phyloP scores from a whole-genome alignment of 345 rosid species.

The Syzygium grande region DNA sequence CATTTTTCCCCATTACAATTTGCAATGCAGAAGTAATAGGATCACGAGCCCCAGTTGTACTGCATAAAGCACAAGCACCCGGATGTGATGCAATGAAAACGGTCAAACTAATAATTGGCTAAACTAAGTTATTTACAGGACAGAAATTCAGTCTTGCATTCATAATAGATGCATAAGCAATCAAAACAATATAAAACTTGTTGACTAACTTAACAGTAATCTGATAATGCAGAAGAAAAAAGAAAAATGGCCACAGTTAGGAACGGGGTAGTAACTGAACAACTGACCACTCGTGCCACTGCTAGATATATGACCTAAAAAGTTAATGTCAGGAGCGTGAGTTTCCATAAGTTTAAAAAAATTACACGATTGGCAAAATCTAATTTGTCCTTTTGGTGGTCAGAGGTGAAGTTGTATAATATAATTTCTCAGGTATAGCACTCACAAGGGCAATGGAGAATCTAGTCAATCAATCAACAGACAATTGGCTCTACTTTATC shows the following conservation, averaged over 20 bases:
- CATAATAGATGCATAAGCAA: no score
- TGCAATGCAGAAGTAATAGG: slow-evolving; percentile 88
- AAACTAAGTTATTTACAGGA: not conserved
- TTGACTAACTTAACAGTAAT: not conserved
- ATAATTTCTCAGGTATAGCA: not conserved
- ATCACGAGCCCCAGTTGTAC: slow-evolving; percentile 95
- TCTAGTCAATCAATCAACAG: not conserved
- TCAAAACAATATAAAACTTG: not conserved
- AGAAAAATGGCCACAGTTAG: not conserved
- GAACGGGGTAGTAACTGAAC: not conserved
- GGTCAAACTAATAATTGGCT: not conserved
- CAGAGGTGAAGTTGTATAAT: not conserved
- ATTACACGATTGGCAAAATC: not conserved
- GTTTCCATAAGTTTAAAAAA: not conserved
- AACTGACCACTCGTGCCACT: not conserved
- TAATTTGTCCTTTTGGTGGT: not conserved
- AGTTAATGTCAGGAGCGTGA: not conserved
- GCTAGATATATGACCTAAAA: not conserved
- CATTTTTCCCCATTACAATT: slow-evolving; percentile 72
- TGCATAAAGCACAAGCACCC: slow-evolving; percentile 20
- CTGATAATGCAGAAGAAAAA: not conserved
- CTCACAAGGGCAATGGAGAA: not conserved
- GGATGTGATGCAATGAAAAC: not conserved
- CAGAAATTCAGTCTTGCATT: not conserved
- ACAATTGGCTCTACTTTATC: not conserved